These are phyloP conservation scores for Aspergillus candidus DNA, from an alignment of 2,329 filamentous ascomycete species.

Conservation along the genomic window DNA sequence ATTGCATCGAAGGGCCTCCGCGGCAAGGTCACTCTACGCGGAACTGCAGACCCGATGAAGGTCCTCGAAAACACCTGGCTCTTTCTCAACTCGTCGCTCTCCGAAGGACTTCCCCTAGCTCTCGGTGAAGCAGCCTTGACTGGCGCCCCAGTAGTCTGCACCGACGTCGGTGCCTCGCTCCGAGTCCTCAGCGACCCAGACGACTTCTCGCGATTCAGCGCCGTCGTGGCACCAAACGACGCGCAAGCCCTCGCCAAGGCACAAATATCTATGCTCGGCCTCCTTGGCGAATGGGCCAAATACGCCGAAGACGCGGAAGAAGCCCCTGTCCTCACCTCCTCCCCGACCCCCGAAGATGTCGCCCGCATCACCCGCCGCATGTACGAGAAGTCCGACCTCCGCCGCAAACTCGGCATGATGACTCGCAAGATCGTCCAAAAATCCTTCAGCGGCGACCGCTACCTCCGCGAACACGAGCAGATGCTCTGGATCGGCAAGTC, in stretches of 20 bases:
- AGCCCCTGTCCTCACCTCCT: conserved; percentile 42
- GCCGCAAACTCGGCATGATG: conserved; percentile 54
- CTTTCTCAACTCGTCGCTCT: conserved; percentile 46
- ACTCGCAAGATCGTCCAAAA: conserved; percentile 54
- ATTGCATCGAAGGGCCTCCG: conserved; percentile 51
- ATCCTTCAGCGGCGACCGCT: conserved; percentile 54
- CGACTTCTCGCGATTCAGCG: conserved; percentile 50
- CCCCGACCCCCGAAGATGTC: conserved; percentile 47
- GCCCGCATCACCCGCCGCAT: conserved; percentile 51
- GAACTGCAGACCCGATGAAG: conserved; percentile 52
- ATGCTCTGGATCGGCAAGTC: conserved; percentile 49
- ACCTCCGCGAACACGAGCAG: conserved; percentile 58
- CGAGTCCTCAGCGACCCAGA: conserved; percentile 39
- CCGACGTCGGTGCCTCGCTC: conserved; percentile 38
- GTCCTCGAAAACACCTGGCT: conserved; percentile 53
- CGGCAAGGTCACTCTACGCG: conserved; percentile 47
- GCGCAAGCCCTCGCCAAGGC: conserved; percentile 54
- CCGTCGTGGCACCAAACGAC: conserved; percentile 60
- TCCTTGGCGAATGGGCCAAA: conserved; percentile 56
- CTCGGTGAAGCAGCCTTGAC: conserved; percentile 44
- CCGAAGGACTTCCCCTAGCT: conserved; percentile 41
- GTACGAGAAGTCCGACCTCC: conserved; percentile 54
- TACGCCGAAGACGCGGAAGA: conserved; percentile 50
- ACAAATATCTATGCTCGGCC: conserved; percentile 56
- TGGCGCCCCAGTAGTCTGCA: conserved; percentile 41